A percentile compares a stretch with the other conserved stretches of the same genome.
Conservation (phyloP, 768 basidiomycete species). For the Lentinula lateritia region DNA sequence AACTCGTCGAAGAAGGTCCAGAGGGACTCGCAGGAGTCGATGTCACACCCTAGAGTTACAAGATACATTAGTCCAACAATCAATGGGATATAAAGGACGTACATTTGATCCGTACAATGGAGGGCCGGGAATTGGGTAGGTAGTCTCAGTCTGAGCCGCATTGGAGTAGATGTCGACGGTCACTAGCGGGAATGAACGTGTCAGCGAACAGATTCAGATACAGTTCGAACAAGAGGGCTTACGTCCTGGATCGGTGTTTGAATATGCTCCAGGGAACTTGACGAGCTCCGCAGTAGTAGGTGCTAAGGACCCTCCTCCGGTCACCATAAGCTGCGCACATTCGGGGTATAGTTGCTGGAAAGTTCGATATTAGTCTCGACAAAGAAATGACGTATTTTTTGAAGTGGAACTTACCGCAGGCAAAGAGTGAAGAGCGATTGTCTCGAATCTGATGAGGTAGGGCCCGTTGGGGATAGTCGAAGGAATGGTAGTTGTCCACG, state of each 20-base stretch:
- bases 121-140: conserved; percentile 39
- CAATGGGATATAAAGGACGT: neutral
- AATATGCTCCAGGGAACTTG: conserved; percentile 42
- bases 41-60: neutral
- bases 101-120: conserved; percentile 25
- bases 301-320: conserved; percentile 32
- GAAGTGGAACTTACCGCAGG: conserved; percentile 37
- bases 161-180: conserved; percentile 35
- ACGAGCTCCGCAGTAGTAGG: conserved; percentile 41
- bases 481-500: conserved; percentile 43
- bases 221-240: conserved; percentile 22
- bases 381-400: neutral
- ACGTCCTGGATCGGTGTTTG: conserved; percentile 37
- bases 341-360: conserved; percentile 65
- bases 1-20: neutral
- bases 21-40: conserved; percentile 1
- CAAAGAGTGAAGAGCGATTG: conserved; percentile 42
- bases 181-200: neutral
- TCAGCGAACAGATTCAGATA: neutral
- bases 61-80: neutral
- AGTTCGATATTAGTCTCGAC: neutral
- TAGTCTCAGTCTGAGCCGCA: conserved; percentile 31
- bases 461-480: conserved; percentile 34
- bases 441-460: conserved; percentile 46
- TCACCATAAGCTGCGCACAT: conserved; percentile 39